Conservation (phyloP, 352 stramenopile genomes). For the Thraustochytrium sp. region DNA sequence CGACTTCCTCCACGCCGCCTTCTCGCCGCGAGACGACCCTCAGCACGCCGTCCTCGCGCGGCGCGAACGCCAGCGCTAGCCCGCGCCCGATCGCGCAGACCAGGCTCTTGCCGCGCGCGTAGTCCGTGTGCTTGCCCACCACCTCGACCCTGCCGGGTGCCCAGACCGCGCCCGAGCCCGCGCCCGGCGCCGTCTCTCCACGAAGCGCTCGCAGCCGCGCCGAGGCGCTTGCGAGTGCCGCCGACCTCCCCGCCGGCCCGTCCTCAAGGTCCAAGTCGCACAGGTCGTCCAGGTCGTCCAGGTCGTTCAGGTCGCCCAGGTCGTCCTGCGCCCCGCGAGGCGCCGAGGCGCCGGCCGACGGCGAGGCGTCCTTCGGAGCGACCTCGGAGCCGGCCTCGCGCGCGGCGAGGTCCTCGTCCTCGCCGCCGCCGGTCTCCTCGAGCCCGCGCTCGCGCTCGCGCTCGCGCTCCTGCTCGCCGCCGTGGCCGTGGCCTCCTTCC, state of each 20-base stretch:
- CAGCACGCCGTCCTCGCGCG: not conserved
- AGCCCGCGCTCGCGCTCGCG: not conserved
- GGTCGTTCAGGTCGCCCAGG: too few relatives aligned
- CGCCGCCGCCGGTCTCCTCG: not conserved
- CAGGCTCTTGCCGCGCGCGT: not conserved
- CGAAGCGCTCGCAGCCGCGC: too few relatives aligned
- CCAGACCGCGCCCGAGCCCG: not conserved
- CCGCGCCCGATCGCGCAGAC: not conserved
- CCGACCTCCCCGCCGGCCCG: too few relatives aligned
- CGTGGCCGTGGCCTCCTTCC: too few relatives aligned
- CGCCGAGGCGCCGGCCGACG: too few relatives aligned
- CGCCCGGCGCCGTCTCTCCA: too few relatives aligned
- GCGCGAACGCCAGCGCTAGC: not conserved
- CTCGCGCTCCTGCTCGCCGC: not conserved
- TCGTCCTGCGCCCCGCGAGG: too few relatives aligned
- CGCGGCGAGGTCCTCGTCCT: not conserved
- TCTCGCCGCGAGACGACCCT: not conserved
- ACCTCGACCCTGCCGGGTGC: not conserved
- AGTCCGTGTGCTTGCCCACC: conserved; percentile 20
- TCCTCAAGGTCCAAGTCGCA: too few relatives aligned
- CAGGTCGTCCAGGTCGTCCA: too few relatives aligned
- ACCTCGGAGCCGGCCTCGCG: not conserved
- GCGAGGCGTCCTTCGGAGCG: too few relatives aligned
- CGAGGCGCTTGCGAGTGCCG: too few relatives aligned
- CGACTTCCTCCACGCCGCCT: not conserved